Base-by-base conservation (phyloP, 2,329 filamentous ascomycete genomes). In the Epichloe uncinata region DNA sequence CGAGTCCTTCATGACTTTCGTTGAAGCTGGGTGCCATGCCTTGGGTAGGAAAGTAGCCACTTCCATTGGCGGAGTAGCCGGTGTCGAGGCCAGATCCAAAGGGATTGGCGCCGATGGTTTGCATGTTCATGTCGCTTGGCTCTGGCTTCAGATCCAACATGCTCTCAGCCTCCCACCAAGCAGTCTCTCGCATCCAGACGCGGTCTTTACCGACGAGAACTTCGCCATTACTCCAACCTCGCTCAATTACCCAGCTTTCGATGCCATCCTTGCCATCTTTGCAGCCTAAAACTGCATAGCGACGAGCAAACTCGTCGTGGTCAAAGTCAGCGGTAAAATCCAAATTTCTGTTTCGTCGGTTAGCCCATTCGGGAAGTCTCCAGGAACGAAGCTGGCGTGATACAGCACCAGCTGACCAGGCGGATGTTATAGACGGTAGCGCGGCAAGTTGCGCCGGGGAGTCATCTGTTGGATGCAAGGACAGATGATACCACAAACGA, bases 271-370 rank as follows among this genome's bases (percentile, higher is more conserved):
- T 82, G 50, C 93, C 93, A 55, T 95, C 88, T 58, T 84, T 80
- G 65, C 93, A 98, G 13, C 93, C 93, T 0, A 98, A 76, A 5
- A 79, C 73, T 5, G 81, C 74, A 63, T 96, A 98, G 42, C 93
- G 82, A 57, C 84, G 81, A 18, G 82, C 78, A 59, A 98, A 97
- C 64, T 98, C 93, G 15, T 95, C 87, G 5, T 90, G 72, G 60
- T 98, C 93, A 57, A 97, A 98, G 61, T 98, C 93, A 1, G 90
- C 88, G 0, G 93, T 98, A 66, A 95, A 98, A 63, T 98, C 93
- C 2, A 97, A 79, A 59, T 85, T 82, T 63, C 87, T 88, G 64
- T 90, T 94, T 46, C 93, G 81, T 50, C 91, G 82, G 63, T 97
- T 98, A 1, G 90, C 87, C 93, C 93, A 98, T 65, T 98, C 93